Conservation (phyloP, 2,329 filamentous ascomycete species). For the Balansia obtecta region DNA sequence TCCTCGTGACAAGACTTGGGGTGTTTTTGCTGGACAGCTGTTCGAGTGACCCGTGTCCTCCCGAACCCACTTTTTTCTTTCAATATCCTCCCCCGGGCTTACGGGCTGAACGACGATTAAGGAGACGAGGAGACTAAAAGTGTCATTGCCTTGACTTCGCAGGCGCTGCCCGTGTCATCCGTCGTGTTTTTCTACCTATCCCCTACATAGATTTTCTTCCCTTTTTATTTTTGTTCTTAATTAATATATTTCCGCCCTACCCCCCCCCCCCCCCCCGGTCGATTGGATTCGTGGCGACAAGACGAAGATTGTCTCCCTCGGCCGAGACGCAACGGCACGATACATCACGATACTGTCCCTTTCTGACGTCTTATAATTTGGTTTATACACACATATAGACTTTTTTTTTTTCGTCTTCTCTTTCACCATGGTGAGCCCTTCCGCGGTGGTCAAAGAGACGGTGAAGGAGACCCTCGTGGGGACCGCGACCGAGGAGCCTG, state of each 20-base stretch:
- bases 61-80: conserved; percentile 3
- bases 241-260: too few relatives aligned
- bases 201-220: not conserved
- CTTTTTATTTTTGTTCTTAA: too few relatives aligned
- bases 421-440: conserved; percentile 23
- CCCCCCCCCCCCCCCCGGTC: too few relatives aligned
- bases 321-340: not conserved
- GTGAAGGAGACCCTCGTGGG: conserved; percentile 76
- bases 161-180: not conserved
- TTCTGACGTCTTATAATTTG: not conserved
- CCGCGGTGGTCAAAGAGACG: conserved; percentile 47
- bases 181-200: not conserved
- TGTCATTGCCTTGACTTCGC: not conserved
- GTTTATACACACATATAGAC: not conserved
- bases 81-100: not conserved
- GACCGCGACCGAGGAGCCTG: conserved; percentile 27
- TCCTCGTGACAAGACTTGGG: not conserved
- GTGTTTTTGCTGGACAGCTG: not conserved
- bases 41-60: conserved; percentile 3
- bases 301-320: not conserved
- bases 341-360: not conserved
- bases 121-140: not conserved
- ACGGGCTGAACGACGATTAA: not conserved
- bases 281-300: not conserved
- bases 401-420: not conserved